A percentile compares a stretch with the other conserved stretches of the same genome.
phyloP scores from a whole-genome alignment of 2,329 filamentous ascomycete species.

The Calonectria henricotiae region DNA sequence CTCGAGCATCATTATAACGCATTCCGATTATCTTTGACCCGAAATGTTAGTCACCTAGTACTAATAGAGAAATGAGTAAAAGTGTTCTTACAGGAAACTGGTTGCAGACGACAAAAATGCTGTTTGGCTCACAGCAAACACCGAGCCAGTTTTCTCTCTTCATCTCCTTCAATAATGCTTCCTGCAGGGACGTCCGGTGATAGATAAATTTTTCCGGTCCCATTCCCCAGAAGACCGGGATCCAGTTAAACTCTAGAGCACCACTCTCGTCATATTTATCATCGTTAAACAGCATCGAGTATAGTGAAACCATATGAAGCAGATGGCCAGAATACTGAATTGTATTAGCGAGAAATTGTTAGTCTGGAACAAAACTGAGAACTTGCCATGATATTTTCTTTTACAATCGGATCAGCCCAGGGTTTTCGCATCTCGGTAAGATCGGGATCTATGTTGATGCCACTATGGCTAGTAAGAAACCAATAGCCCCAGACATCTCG shows the following conservation, averaged over 20 bases:
- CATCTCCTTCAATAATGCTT: neutral
- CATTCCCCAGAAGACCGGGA: neutral
- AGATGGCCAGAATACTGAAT: constrained; percentile 1
- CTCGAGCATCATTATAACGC: neutral
- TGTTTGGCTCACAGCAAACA: constrained; percentile 10
- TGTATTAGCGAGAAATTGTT: neutral
- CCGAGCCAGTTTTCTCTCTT: constrained; percentile 1
- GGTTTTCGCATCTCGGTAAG: neutral
- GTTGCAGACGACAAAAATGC: constrained; percentile 4
- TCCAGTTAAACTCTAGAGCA: constrained; percentile 1
- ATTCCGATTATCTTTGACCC: neutral
- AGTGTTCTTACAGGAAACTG: neutral
- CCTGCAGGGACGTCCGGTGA: neutral
- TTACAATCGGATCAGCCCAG: neutral
- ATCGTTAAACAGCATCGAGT: neutral
- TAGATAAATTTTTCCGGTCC: neutral
- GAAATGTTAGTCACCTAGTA: neutral
- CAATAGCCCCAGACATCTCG: constrained; percentile 14
- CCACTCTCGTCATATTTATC: neutral
- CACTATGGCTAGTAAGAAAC: constrained; percentile 7
- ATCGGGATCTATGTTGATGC: neutral
- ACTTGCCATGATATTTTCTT: constrained; percentile 6
- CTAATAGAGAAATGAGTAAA: neutral
- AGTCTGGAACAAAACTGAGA: neutral
- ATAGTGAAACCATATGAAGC: neutral